These are phyloP conservation scores for Melocanna baccifera DNA, from an alignment of 176 grass and related monocot genomes.

Conservation along the genomic window DNA sequence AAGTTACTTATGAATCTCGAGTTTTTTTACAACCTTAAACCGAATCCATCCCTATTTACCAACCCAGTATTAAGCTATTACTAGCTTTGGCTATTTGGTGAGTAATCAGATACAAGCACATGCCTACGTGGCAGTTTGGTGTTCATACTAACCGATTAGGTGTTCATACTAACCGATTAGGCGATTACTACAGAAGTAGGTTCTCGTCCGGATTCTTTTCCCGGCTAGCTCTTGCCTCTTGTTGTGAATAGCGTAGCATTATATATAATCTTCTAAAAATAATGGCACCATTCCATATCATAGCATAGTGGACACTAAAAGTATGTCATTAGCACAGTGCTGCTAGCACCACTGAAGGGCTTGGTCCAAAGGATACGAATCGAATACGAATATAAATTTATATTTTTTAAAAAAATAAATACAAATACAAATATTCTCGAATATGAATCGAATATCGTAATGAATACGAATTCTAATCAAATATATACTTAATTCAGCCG, in stretches of 20 bases:
- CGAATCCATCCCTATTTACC: background rate
- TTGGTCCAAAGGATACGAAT: no score
- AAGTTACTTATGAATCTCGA: no score
- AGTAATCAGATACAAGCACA: background rate
- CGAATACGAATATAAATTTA: no score
- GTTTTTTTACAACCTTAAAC: no score
- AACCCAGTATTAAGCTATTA: background rate
- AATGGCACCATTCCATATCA: background rate
- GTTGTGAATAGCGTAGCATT: background rate
- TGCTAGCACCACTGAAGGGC: background rate
- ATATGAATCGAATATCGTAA: no score
- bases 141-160: background rate
- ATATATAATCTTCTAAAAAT: background rate
- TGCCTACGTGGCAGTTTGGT: background rate
- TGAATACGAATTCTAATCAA: no score
- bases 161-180: background rate
- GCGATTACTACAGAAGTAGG: constrained; percentile 20
- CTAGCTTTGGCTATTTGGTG: background rate
- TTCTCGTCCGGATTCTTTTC: background rate
- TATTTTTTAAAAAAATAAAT: no score
- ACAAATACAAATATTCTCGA: no score
- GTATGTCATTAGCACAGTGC: background rate
- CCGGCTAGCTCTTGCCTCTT: constrained; percentile 28
- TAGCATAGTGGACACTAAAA: background rate
- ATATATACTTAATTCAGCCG: no score